Base-by-base conservation (phyloP, 306 rosid genomes). In the Phaseolus lunatus region DNA sequence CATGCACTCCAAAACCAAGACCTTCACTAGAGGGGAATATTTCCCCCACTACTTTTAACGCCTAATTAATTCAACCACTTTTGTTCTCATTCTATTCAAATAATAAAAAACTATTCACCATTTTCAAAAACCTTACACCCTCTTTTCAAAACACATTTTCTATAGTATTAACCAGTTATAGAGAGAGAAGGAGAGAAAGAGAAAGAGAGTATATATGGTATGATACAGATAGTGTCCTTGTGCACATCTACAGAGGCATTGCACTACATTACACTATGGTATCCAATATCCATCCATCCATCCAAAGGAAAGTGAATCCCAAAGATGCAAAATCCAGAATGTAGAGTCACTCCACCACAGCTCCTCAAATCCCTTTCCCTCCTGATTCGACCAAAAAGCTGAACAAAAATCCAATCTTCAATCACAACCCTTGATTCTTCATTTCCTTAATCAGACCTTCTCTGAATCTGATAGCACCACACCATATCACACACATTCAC, bases 31-130 rank as follows among this genome's bases (percentile, higher is more conserved):
- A 20, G 48, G 49, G 29, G 90, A 86, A 86, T 82, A 79, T 81
- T 83, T 83, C 69, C 61, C 12, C 69, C 78, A 18, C 14, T 54
- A 11, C 37, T 68, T 78, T 59, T 29, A 39, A 29, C 33, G 24
- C 37, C 52, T 80, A 83, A 35, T 84, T 74, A 79, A 86, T 29
- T 63, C 70, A 75, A 18, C 44, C 11, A 78, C 76, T 85, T 87
- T 83, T 85, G 87, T 85, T 86, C 73, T 83, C 85, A 85, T 91
- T 88, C 94, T 78, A 82, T 78, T 68, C 86, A 86, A 87, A 73
- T 80, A 76, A 22, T 83, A 78, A 56, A 64, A 65, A 33, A 59
- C 49, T 23, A 3, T 48, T 53, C 47, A 74, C 23, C 70, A 59
- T 63, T 70, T 31, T 62, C 63, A 68, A 84, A 57, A 61, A 50